A percentile compares a stretch with the other conserved stretches of the same genome.
Conservation (phyloP, 1,139 yeast genomes). For the Pichia sp. region DNA sequence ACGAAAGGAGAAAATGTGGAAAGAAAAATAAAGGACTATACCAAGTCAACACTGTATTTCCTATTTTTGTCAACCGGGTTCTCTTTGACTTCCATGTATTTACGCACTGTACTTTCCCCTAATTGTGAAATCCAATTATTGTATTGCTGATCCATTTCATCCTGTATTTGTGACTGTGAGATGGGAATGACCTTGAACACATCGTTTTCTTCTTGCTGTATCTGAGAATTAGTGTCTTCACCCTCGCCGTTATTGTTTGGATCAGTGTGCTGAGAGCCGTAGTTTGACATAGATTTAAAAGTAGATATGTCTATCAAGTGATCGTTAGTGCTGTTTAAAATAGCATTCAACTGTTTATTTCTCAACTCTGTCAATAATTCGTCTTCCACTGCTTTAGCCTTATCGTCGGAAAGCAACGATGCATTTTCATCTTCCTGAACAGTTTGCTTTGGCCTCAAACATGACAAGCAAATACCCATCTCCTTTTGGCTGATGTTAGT, state of each 20-base stretch:
- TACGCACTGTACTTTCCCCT: constrained; percentile 12
- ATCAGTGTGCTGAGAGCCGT: constrained; percentile 3
- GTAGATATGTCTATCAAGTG: constrained; percentile 27
- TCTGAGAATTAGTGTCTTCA: constrained; percentile 11
- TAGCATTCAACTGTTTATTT: constrained; percentile 30
- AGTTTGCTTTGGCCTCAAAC: constrained; percentile 21
- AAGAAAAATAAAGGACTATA: not conserved
- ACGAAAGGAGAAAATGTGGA: not conserved
- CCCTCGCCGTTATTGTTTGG: not conserved
- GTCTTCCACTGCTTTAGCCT: constrained; percentile 18
- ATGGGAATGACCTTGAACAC: constrained; percentile 12
- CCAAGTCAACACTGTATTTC: constrained; percentile 10
- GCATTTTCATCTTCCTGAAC: constrained; percentile 28
- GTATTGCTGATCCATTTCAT: constrained; percentile 16
- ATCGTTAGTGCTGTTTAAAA: constrained; percentile 32
- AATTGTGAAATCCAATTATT: constrained; percentile 12
- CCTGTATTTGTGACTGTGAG: constrained; percentile 12
- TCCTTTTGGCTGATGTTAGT: not conserved
- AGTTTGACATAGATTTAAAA: constrained; percentile 14
- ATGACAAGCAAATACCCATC: constrained; percentile 32
- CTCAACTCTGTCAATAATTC: constrained; percentile 27
- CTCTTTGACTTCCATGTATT: constrained; percentile 2
- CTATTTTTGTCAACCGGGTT: constrained; percentile 1
- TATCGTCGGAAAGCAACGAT: constrained; percentile 27
- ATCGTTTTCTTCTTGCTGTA: constrained; percentile 11